Conservation (phyloP, 2,329 filamentous ascomycete genomes). For the Fusarium graminum region DNA sequence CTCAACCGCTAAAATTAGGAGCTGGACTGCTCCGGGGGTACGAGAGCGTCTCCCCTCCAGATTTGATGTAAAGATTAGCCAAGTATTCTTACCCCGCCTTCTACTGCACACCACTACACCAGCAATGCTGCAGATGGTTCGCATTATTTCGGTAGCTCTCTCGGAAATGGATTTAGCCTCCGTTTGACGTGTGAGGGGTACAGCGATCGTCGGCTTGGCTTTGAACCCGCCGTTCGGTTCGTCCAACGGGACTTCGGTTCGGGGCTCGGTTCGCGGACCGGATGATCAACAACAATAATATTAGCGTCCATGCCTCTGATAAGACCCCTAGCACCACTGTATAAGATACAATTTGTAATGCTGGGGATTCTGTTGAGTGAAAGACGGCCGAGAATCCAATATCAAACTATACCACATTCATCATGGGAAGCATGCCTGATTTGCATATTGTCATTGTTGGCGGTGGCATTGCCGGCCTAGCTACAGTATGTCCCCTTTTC, state of each 20-base stretch:
- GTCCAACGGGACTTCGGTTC: conserved; percentile 6
- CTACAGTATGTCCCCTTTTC: conserved; percentile 19
- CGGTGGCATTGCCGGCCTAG: conserved; percentile 41
- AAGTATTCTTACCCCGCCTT: neutral
- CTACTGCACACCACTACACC: neutral
- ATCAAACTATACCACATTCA: neutral
- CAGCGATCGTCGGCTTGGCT: neutral
- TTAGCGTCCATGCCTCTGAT: neutral
- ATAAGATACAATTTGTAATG: conserved; percentile 22
- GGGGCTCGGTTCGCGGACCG: conserved; percentile 23
- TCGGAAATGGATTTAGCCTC: neutral
- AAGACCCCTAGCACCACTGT: conserved; percentile 8
- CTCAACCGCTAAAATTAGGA: neutral
- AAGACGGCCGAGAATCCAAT: neutral
- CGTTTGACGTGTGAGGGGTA: neutral
- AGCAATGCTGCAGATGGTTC: neutral
- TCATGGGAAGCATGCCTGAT: conserved; percentile 42
- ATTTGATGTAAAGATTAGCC: no score
- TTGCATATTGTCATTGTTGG: conserved; percentile 40
- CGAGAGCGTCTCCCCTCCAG: no score
- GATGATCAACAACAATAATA: conserved; percentile 1
- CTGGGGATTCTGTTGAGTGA: neutral
- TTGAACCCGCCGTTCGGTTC: neutral
- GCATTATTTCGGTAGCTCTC: neutral
- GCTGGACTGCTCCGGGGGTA: neutral